A percentile compares a stretch with the other conserved stretches of the same genome.
These are phyloP conservation scores for Pyricularia pennisetigena DNA, from an alignment of 2,329 filamentous ascomycete genomes.

Conservation along the genomic window DNA sequence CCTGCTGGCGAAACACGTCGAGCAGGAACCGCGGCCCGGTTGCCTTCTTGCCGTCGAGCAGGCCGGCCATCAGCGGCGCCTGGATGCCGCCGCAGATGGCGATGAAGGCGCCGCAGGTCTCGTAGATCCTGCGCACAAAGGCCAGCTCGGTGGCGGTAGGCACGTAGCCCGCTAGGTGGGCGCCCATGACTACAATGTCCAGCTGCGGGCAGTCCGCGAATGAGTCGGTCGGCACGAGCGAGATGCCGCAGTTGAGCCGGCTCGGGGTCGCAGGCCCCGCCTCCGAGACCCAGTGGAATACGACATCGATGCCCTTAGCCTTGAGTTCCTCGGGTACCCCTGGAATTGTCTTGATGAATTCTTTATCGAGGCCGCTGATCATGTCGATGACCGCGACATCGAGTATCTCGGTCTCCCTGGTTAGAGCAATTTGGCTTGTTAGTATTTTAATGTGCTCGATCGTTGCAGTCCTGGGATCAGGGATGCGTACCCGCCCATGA, in stretches of 20 bases:
- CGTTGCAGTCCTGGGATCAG: not conserved
- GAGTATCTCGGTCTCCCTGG: not conserved
- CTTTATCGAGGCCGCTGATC: not conserved
- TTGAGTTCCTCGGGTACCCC: conserved; percentile 10
- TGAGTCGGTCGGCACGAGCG: conserved; percentile 23
- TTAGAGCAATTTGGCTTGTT: not conserved
- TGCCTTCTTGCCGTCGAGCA: conserved; percentile 25
- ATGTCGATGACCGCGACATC: conserved; percentile 1
- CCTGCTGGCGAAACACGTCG: conserved; percentile 13
- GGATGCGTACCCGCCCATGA: conserved; percentile 16
- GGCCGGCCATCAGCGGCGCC: conserved; percentile 20
- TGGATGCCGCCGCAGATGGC: conserved; percentile 27
- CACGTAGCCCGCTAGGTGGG: conserved; percentile 17
- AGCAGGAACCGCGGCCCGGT: conserved; percentile 24
- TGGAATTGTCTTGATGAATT: conserved; percentile 9
- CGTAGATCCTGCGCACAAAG: conserved; percentile 24
- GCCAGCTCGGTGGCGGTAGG: conserved; percentile 21
- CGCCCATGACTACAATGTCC: conserved; percentile 31
- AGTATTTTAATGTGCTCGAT: not conserved
- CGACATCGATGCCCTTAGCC: conserved; percentile 16
- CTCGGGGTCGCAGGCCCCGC: conserved; percentile 8
- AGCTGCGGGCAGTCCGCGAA: conserved; percentile 27
- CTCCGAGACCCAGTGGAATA: conserved; percentile 25
- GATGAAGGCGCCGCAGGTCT: conserved; percentile 25
- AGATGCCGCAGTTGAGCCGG: conserved; percentile 16